These are phyloP conservation scores for Millerozyma acaciae DNA, from an alignment of 805 yeast genomes.

Conservation along the genomic window DNA sequence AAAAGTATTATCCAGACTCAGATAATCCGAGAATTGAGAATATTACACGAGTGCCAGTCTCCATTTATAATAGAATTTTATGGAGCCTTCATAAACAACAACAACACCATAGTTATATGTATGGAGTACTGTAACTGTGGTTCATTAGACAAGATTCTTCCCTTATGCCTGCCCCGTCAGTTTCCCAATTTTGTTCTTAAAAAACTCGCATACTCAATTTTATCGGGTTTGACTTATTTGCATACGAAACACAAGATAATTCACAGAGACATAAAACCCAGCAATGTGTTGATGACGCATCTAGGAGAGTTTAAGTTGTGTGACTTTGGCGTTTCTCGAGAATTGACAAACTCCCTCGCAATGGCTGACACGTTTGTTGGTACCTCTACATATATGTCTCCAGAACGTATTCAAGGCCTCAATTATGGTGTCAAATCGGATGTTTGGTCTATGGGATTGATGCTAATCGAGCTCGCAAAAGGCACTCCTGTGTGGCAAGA, in stretches of 20 bases:
- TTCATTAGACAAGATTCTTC: conserved; percentile 76
- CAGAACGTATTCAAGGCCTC: conserved; percentile 95
- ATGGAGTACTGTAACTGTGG: conserved; percentile 98
- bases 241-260: conserved; percentile 83
- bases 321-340: conserved; percentile 95
- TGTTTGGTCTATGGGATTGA: conserved; percentile 93
- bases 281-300: conserved; percentile 84
- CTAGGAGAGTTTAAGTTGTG: conserved; percentile 86
- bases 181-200: conserved; percentile 64
- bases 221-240: conserved; percentile 76
- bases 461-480: conserved; percentile 82
- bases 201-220: conserved; percentile 69
- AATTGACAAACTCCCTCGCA: conserved; percentile 78
- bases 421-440: conserved; percentile 93
- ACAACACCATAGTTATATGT: conserved; percentile 76
- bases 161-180: conserved; percentile 36
- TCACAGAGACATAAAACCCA: conserved; percentile 95
- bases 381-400: conserved; percentile 94
- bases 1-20: conserved; percentile 76
- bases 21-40: conserved; percentile 81
- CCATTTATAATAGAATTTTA: conserved; percentile 85
- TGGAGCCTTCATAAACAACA: conserved; percentile 72
- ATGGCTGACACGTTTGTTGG: conserved; percentile 97
- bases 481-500: conserved; percentile 79
- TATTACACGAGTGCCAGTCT: conserved; percentile 83